phyloP scores from a whole-genome alignment of 2,329 filamentous ascomycete genomes.

The Chaetoscypha palmicola region DNA sequence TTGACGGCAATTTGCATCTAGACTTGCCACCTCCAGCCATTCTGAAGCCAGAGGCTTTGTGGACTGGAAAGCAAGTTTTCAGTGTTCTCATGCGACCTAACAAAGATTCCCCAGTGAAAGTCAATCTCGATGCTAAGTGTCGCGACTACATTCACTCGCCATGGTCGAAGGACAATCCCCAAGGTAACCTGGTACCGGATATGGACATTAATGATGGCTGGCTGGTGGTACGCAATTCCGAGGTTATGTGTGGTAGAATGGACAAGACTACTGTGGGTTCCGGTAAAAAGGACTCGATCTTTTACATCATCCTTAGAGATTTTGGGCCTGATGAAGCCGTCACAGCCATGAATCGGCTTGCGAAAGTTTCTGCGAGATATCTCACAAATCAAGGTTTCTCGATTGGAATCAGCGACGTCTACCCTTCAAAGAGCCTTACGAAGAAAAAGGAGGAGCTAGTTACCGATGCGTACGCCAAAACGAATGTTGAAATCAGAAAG shows the following conservation, averaged over 20 bases:
- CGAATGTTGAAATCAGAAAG: constrained; percentile 72
- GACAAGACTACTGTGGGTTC: constrained; percentile 96
- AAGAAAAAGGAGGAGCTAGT: constrained; percentile 71
- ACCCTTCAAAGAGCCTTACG: constrained; percentile 65
- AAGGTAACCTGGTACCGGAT: constrained; percentile 50
- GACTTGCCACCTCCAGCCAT: constrained; percentile 84
- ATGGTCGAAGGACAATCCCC: too few relatives aligned
- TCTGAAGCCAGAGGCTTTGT: constrained; percentile 75
- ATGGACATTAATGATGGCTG: constrained; percentile 85
- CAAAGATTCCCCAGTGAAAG: constrained; percentile 68
- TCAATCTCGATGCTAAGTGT: constrained; percentile 92
- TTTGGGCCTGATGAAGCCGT: constrained; percentile 86
- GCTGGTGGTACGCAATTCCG: constrained; percentile 89
- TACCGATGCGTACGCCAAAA: constrained; percentile 68
- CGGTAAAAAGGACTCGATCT: constrained; percentile 96
- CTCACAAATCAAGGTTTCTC: constrained; percentile 91
- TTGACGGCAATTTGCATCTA: constrained; percentile 68
- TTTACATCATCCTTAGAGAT: constrained; percentile 93
- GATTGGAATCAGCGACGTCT: constrained; percentile 92
- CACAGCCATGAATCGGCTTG: constrained; percentile 85
- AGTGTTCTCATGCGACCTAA: constrained; percentile 87
- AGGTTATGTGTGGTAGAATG: constrained; percentile 96
- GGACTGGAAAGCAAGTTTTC: constrained; percentile 97
- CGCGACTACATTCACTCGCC: constrained; percentile 73
- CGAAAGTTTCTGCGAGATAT: constrained; percentile 82